Conservation (phyloP, 768 basidiomycete species). For the Cyclocybe cylindracea region DNA sequence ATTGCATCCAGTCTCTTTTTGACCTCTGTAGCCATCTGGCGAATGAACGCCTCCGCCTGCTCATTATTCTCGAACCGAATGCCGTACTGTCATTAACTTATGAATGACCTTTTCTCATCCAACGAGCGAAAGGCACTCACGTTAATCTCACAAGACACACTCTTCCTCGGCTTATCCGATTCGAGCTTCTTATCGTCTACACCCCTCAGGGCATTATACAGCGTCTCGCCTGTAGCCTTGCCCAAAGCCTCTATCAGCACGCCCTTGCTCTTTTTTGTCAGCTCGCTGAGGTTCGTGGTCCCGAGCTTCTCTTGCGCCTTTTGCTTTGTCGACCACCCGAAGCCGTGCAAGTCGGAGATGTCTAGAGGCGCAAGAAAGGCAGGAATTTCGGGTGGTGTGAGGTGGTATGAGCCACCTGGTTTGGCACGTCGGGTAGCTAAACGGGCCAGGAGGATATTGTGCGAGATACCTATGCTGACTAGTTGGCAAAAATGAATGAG, state of each 20-base stretch:
- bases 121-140: conserved; percentile 46
- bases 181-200: conserved; percentile 81
- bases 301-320: conserved; percentile 85
- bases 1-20: conserved; percentile 67
- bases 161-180: conserved; percentile 84
- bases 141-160: conserved; percentile 93
- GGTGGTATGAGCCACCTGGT: conserved; percentile 84
- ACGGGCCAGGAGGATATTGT: conserved; percentile 91
- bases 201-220: conserved; percentile 84
- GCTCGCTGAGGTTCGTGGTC: conserved; percentile 66
- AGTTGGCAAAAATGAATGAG: not conserved
- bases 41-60: conserved; percentile 79
- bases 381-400: conserved; percentile 52
- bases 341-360: conserved; percentile 84
- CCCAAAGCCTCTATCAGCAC: conserved; percentile 76
- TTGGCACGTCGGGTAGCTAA: conserved; percentile 91
- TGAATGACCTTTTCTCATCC: not conserved
- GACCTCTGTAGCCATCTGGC: conserved; percentile 78
- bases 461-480: conserved; percentile 92
- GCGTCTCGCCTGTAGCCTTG: conserved; percentile 76
- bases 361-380: conserved; percentile 65
- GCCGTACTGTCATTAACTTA: conserved; percentile 65
- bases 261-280: conserved; percentile 62
- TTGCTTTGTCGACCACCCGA: conserved; percentile 72
- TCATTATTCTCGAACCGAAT: conserved; percentile 87